Conservation (phyloP, 139 green algal species). For the Desmodesmus armatus region DNA sequence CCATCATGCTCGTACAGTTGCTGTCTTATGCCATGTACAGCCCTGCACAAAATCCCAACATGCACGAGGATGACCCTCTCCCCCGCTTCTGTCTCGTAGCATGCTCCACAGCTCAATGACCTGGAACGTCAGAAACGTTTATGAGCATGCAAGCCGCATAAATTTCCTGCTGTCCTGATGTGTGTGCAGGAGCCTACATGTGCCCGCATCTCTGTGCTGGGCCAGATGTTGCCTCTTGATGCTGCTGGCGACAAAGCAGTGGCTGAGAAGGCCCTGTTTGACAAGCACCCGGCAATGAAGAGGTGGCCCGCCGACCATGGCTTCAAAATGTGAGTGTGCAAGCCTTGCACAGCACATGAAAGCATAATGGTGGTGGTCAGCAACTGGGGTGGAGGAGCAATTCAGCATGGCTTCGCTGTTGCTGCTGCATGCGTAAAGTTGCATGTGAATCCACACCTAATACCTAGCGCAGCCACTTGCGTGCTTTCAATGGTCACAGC, state of each 20-base stretch:
- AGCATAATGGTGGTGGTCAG: neutral
- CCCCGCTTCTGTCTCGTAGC: too few species aligned
- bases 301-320: constrained; percentile 25
- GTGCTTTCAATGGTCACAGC: neutral
- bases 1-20: too few species aligned
- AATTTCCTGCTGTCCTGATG: too few species aligned
- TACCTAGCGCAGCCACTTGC: neutral
- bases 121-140: too few species aligned
- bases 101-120: too few species aligned
- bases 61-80: too few species aligned
- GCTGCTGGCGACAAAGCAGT: neutral
- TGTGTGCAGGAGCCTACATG: constrained; percentile 36
- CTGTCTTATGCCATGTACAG: too few species aligned
- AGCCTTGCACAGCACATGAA: neutral
- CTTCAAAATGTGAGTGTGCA: constrained; percentile 23
- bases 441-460: neutral
- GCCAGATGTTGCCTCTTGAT: neutral
- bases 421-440: neutral
- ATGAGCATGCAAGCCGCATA: too few species aligned
- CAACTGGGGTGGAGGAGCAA: neutral
- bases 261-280: constrained; percentile 14
- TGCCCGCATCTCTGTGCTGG: constrained; percentile 8
- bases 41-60: too few species aligned
- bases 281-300: constrained; percentile 15
- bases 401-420: neutral